phyloP scores from a whole-genome alignment of 2,329 filamentous ascomycete species.

The Fusarium pseudonygamai region DNA sequence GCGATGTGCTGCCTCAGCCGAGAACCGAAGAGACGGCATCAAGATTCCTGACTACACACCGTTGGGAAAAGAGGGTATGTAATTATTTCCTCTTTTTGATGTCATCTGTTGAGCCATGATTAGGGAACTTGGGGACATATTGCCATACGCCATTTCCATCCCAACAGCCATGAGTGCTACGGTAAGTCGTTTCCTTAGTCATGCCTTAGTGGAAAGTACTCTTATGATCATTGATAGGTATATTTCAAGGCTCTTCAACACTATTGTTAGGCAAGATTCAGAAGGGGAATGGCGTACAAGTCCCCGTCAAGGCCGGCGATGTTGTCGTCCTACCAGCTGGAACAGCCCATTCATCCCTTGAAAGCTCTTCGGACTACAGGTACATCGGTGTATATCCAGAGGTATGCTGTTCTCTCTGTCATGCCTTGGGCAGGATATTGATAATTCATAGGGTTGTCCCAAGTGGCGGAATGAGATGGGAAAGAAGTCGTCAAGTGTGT shows the following conservation, averaged over 20 bases:
- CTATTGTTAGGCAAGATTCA: neutral
- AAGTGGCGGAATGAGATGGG: neutral
- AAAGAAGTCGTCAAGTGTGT: neutral
- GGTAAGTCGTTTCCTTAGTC: neutral
- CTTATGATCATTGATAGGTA: fast-evolving
- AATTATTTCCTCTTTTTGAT: too few relatives aligned
- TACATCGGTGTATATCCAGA: neutral
- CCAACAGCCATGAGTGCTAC: neutral
- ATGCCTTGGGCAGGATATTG: fast-evolving
- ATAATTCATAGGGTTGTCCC: fast-evolving
- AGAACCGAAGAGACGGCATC: neutral
- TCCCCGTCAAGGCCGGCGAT: neutral
- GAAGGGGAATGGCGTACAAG: neutral
- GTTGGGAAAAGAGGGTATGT: neutral
- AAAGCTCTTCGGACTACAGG: neutral
- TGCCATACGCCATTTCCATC: neutral
- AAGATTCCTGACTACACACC: neutral
- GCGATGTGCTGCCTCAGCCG: neutral
- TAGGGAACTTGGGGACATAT: neutral
- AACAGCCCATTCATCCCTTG: neutral
- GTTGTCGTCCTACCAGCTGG: neutral
- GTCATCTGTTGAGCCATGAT: too few relatives aligned
- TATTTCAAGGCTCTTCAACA: neutral
- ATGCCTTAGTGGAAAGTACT: too few relatives aligned
- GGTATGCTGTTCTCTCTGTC: fast-evolving